Evolutionary conservation across 2,329 filamentous ascomycete species (phyloP).

Genomic region (Pseudogymnoascus sp.): DNA sequence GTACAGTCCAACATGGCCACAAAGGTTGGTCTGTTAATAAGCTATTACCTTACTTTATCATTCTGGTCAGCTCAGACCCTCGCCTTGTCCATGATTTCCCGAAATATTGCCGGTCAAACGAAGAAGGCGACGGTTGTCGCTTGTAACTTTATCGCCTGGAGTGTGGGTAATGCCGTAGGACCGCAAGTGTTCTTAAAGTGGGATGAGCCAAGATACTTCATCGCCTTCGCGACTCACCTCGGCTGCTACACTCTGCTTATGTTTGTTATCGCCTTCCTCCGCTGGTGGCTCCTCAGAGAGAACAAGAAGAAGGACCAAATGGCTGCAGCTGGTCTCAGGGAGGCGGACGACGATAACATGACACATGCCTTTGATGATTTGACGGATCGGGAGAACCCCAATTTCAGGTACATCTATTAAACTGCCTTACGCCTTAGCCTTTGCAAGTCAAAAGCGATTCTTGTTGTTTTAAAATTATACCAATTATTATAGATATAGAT

Average conservation of each 20-base stretch:
- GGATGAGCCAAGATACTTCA: slow-evolving; percentile 43
- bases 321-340: slow-evolving; percentile 11
- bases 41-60: slow-evolving; percentile 67
- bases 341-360: slow-evolving; percentile 15
- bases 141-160: slow-evolving; percentile 41
- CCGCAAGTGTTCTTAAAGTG: slow-evolving; percentile 46
- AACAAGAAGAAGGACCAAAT: slow-evolving; percentile 17
- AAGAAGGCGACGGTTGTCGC: slow-evolving; percentile 44
- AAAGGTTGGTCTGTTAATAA: slow-evolving; percentile 59
- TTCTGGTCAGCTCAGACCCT: slow-evolving; percentile 70
- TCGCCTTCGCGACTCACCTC: slow-evolving; percentile 46
- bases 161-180: slow-evolving; percentile 47
- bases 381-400: slow-evolving; percentile 23
- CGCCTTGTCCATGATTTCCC: slow-evolving; percentile 50
- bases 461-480: not conserved
- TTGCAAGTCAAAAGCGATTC: not conserved
- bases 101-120: slow-evolving; percentile 43
- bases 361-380: slow-evolving; percentile 26
- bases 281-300: slow-evolving; percentile 28
- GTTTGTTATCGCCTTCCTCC: slow-evolving; percentile 17
- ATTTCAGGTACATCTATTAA: slow-evolving; percentile 23
- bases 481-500: not conserved
- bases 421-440: not conserved
- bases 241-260: slow-evolving; percentile 31
- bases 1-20: slow-evolving; percentile 47